phyloP scores from a whole-genome alignment of 345 rosid species.

The Gossypium rotundifolium region DNA sequence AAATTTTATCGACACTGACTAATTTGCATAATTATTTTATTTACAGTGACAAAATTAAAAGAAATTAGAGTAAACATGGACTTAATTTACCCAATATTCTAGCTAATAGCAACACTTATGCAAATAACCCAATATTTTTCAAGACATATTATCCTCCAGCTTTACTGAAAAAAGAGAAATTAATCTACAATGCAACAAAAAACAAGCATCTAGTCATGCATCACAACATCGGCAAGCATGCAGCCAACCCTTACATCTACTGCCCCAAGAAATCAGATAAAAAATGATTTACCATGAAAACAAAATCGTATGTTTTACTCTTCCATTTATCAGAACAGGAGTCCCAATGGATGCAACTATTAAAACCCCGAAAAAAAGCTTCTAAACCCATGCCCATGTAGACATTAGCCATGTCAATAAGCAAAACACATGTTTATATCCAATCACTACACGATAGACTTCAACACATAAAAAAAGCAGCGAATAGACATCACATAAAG shows the following conservation, averaged over 20 bases:
- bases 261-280: neutral
- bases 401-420: neutral
- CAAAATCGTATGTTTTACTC: neutral
- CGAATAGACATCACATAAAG: neutral
- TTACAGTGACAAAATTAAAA: too few species aligned
- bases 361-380: neutral
- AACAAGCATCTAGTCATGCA: neutral
- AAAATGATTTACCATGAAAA: neutral
- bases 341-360: neutral
- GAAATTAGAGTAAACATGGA: too few species aligned
- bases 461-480: neutral
- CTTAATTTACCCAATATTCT: too few species aligned
- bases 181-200: neutral
- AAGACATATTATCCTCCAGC: too few species aligned
- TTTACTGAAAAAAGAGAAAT: neutral
- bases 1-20: too few species aligned
- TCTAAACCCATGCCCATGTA: too few species aligned
- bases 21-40: too few species aligned
- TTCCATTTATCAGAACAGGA: neutral
- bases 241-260: neutral
- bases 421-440: neutral
- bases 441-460: neutral
- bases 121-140: neutral
- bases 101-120: constrained; percentile 1
- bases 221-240: neutral